Conservation (phyloP, 805 yeast genomes). For the Yamadazyma tumulicola region DNA sequence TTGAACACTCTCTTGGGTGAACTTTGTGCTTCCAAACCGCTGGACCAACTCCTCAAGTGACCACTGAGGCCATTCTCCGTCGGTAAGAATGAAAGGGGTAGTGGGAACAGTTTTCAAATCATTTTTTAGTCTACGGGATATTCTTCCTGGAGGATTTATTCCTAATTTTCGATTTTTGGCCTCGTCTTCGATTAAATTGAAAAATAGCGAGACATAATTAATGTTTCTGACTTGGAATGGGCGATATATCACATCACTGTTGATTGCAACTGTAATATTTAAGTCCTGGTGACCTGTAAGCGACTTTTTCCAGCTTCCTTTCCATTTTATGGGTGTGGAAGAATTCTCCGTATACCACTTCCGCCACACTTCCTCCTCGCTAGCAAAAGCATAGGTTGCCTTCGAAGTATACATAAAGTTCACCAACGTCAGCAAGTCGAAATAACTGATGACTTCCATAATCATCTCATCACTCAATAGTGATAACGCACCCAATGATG, state of each 20-base stretch:
- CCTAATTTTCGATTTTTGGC: constrained; percentile 23
- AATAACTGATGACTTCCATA: constrained; percentile 35
- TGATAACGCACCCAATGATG: constrained; percentile 53
- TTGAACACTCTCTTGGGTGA: constrained; percentile 81
- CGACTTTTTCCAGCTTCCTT: constrained; percentile 78
- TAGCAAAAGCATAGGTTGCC: constrained; percentile 65
- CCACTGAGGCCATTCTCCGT: constrained; percentile 66
- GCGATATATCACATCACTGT: constrained; percentile 76
- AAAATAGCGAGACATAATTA: constrained; percentile 50
- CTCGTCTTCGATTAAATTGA: constrained; percentile 48
- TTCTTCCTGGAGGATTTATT: constrained; percentile 30
- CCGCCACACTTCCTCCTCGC: constrained; percentile 83
- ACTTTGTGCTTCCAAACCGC: constrained; percentile 57
- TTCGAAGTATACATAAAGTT: constrained; percentile 59
- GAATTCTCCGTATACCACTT: constrained; percentile 37
- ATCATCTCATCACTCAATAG: constrained; percentile 62
- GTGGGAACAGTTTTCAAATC: constrained; percentile 48
- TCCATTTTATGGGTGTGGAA: constrained; percentile 44
- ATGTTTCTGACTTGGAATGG: constrained; percentile 81
- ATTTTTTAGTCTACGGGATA: constrained; percentile 50
- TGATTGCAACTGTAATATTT: constrained; percentile 43
- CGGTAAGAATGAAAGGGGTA: constrained; percentile 62
- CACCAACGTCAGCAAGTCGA: constrained; percentile 48
- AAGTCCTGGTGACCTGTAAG: constrained; percentile 47
- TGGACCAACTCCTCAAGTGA: constrained; percentile 42